These are phyloP conservation scores for Mercurialis annua DNA, from an alignment of 345 rosid species.

Conservation along the genomic window DNA sequence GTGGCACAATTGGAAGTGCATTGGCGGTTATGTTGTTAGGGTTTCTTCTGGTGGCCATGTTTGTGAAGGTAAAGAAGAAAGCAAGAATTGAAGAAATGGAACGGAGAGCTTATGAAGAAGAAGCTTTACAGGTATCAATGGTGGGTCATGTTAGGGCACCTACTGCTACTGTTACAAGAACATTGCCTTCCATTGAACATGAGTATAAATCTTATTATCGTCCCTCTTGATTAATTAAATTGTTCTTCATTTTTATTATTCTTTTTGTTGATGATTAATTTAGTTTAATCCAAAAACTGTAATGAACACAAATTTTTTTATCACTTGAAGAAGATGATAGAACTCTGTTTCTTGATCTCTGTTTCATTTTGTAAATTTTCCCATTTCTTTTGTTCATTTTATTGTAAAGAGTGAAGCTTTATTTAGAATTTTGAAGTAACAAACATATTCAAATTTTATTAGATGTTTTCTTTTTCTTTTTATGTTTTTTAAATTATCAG, in stretches of 20 bases:
- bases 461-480: no score
- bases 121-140: conserved; percentile 88
- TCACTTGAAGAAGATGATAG: conserved; percentile 10
- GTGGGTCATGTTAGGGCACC: conserved; percentile 82
- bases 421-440: no score
- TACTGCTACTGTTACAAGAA: conserved; percentile 62
- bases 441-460: no score
- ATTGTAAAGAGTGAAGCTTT: not conserved
- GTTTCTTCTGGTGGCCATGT: conserved; percentile 59
- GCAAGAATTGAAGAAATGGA: conserved; percentile 75
- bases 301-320: conserved; percentile 7
- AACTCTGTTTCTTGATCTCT: conserved; percentile 24
- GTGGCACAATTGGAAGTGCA: conserved; percentile 68
- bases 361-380: conserved; percentile 1
- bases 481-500: no score
- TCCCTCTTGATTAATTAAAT: conserved; percentile 30
- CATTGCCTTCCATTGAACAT: conserved; percentile 67
- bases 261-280: conserved; percentile 40
- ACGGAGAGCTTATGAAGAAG: conserved; percentile 90
- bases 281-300: conserved; percentile 16
- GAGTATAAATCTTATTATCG: conserved; percentile 40
- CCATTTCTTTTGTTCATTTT: not conserved
- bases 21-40: conserved; percentile 64
- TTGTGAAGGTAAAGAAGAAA: conserved; percentile 72
- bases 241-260: conserved; percentile 19